These are phyloP conservation scores for Ajuga reptans DNA, from an alignment of 305 asterid genomes.

Conservation along the genomic window DNA sequence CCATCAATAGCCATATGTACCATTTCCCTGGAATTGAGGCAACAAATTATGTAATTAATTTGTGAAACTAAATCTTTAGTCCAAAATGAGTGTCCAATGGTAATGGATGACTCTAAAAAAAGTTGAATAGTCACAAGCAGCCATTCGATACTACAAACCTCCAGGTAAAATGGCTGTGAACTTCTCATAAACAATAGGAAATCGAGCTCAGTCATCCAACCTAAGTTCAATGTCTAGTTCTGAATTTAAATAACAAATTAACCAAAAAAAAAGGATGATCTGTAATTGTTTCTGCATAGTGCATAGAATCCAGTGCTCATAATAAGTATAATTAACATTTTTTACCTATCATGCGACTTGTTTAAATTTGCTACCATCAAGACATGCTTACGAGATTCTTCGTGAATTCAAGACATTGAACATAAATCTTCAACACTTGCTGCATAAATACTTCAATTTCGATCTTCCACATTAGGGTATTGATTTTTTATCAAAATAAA, in stretches of 20 bases:
- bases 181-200: neutral
- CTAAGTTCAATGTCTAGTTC: neutral
- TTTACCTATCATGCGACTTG: neutral
- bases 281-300: neutral
- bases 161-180: slow-evolving; percentile 4
- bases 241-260: neutral
- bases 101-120: neutral
- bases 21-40: slow-evolving; percentile 74
- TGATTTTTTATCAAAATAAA: neutral
- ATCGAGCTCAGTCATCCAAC: slow-evolving; percentile 1
- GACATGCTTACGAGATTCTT: neutral
- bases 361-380: neutral
- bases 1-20: slow-evolving; percentile 99
- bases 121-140: neutral
- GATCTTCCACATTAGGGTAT: neutral
- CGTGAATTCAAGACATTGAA: too few relatives aligned
- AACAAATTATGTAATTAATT: slow-evolving; percentile 19
- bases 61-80: neutral
- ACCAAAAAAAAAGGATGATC: neutral
- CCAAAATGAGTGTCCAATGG: slow-evolving; percentile 10
- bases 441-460: neutral
- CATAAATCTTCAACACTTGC: neutral
- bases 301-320: neutral
- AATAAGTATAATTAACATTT: neutral
- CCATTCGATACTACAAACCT: neutral